Percentiles rank a stretch among this genome's conserved stretches.
Conservation (phyloP, 106 monocot genomes). For the Dioscorea zingiberensis region DNA sequence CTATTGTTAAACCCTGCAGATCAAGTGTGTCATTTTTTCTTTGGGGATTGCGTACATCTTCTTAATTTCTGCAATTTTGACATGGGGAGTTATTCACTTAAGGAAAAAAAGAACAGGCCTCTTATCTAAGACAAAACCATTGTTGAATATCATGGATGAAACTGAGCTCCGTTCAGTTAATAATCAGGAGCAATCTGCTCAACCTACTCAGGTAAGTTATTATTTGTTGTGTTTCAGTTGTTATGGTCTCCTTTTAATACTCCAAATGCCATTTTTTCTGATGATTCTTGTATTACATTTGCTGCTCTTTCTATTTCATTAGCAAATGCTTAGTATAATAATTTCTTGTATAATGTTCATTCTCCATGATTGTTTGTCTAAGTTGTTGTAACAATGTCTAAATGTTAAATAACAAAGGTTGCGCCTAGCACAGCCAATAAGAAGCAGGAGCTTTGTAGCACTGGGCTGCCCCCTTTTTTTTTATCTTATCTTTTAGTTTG, state of each 20-base stretch:
- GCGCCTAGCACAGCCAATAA: no score
- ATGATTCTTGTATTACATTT: no score
- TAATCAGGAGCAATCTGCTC: conserved; percentile 23
- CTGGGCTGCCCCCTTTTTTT: no score
- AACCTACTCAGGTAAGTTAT: conserved; percentile 28
- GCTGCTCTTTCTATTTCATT: no score
- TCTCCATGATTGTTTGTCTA: no score
- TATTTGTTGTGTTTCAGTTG: not conserved
- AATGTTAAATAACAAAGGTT: no score
- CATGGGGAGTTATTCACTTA: conserved; percentile 41
- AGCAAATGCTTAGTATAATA: not conserved
- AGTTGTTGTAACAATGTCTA: no score
- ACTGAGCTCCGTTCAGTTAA: conserved; percentile 32
- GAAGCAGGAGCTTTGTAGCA: no score
- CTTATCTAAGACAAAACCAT: conserved; percentile 32
- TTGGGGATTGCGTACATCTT: conserved; percentile 47
- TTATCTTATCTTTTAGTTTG: no score
- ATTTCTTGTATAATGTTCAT: not conserved
- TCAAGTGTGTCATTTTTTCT: conserved; percentile 80
- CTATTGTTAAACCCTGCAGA: conserved; percentile 34
- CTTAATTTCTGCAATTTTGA: conserved; percentile 38
- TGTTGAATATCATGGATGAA: conserved; percentile 19
- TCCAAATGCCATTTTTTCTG: no score
- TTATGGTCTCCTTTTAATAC: not conserved
- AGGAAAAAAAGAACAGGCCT: conserved; percentile 22